Evolutionary conservation across 768 basidiomycete species (phyloP).

Genomic region (Mycena rebaudengoi): DNA sequence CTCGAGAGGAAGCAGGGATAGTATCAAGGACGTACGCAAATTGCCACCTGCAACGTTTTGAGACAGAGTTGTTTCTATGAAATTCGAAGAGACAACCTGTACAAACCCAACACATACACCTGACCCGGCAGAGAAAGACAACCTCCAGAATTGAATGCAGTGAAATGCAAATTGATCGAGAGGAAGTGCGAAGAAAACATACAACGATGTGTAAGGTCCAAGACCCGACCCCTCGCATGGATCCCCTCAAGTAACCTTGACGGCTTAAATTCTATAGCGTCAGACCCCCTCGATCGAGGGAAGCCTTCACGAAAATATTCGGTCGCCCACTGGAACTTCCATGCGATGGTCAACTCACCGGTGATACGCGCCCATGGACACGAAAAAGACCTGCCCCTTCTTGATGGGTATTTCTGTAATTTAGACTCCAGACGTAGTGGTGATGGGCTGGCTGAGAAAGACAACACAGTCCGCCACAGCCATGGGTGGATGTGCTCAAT

Average conservation of each 20-base stretch:
- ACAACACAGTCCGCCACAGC: constrained; percentile 15
- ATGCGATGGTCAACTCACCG: background rate
- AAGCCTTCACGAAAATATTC: background rate
- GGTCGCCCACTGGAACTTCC: too few species aligned
- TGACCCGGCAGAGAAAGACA: background rate
- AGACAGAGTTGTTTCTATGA: background rate
- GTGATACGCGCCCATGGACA: constrained; percentile 21
- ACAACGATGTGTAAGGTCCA: constrained; percentile 7
- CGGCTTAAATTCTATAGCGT: constrained; percentile 30
- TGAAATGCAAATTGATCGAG: background rate
- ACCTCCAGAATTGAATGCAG: background rate
- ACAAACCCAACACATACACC: background rate
- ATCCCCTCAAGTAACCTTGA: constrained; percentile 2
- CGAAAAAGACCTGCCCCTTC: constrained; percentile 14
- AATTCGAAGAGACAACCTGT: background rate
- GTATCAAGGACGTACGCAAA: constrained; percentile 20
- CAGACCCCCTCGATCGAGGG: constrained; percentile 22
- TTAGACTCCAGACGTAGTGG: background rate
- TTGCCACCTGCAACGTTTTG: constrained; percentile 15
- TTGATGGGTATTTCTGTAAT: constrained; percentile 16
- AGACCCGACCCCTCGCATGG: background rate
- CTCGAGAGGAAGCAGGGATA: background rate
- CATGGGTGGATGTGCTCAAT: too few species aligned
- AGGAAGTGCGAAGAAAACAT: background rate
- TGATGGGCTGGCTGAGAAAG: constrained; percentile 22